Conservation (phyloP, 2,329 filamentous ascomycete genomes). For the Ophiocordyceps sinensis region DNA sequence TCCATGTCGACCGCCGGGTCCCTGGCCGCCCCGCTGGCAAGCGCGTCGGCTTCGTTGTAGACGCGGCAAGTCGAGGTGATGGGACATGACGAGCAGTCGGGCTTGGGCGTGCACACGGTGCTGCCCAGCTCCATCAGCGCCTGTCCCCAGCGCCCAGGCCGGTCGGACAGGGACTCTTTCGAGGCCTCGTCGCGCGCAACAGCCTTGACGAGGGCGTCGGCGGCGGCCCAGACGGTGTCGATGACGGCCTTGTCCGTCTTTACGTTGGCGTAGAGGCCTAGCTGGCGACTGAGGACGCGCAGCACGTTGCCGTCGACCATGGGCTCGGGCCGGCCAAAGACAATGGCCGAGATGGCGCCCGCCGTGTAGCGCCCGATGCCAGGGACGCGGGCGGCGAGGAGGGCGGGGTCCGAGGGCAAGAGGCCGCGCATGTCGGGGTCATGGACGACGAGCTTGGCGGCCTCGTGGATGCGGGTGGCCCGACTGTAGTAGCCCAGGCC, state of each 20-base stretch:
- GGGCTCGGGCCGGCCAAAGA: constrained; percentile 42
- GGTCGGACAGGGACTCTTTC: constrained; percentile 22
- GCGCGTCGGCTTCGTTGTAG: constrained; percentile 29
- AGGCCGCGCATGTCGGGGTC: constrained; percentile 28
- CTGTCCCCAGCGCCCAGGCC: constrained; percentile 48
- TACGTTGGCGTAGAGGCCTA: constrained; percentile 40
- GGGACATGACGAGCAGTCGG: constrained; percentile 38
- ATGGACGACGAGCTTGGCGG: constrained; percentile 33
- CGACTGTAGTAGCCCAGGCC: constrained; percentile 50
- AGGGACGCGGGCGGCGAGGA: constrained; percentile 35
- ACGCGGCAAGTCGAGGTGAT: constrained; percentile 35
- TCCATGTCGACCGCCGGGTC: constrained; percentile 26
- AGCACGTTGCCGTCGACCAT: constrained; percentile 53
- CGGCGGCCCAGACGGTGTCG: constrained; percentile 43
- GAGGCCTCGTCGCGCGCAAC: constrained; percentile 24
- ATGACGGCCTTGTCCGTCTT: constrained; percentile 38
- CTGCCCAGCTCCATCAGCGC: constrained; percentile 52
- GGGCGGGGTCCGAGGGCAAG: constrained; percentile 30
- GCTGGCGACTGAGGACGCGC: constrained; percentile 44
- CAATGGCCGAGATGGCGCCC: constrained; percentile 47
- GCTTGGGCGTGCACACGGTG: constrained; percentile 45
- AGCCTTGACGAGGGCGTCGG: constrained; percentile 37
- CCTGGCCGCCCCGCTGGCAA: constrained; percentile 6
- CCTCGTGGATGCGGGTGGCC: constrained; percentile 44
- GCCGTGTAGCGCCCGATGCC: constrained; percentile 50